These are phyloP conservation scores for Podospora didyma DNA, from an alignment of 495 filamentous ascomycete genomes.

Conservation along the genomic window DNA sequence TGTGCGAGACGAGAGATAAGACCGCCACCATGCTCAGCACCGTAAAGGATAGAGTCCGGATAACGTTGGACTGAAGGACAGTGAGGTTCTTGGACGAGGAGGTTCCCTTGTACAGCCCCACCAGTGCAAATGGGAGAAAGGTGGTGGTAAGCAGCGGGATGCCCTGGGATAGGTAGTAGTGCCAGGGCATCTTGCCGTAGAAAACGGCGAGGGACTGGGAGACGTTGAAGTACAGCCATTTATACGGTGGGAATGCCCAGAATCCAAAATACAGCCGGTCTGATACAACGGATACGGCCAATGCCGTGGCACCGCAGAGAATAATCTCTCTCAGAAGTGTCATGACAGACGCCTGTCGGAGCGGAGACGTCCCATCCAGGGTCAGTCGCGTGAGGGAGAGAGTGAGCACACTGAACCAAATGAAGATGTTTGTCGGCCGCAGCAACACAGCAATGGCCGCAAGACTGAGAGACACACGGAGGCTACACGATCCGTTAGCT, in stretches of 20 bases:
- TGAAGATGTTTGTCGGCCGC: slow-evolving; percentile 82
- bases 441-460: slow-evolving; percentile 83
- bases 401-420: slow-evolving; percentile 64
- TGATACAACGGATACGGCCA: slow-evolving; percentile 59
- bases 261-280: slow-evolving; percentile 80
- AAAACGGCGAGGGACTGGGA: slow-evolving; percentile 80
- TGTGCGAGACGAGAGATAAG: slow-evolving; percentile 84
- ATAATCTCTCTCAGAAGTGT: slow-evolving; percentile 57
- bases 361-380: slow-evolving; percentile 32
- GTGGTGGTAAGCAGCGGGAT: slow-evolving; percentile 84
- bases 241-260: slow-evolving; percentile 87
- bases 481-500: slow-evolving; percentile 28
- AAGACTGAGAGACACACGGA: slow-evolving; percentile 66
- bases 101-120: slow-evolving; percentile 56
- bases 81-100: slow-evolving; percentile 28
- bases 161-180: slow-evolving; percentile 91
- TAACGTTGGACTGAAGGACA: slow-evolving; percentile 35
- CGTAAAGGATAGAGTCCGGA: slow-evolving; percentile 58
- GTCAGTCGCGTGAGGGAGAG: slow-evolving; percentile 39
- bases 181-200: slow-evolving; percentile 87
- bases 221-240: slow-evolving; percentile 91
- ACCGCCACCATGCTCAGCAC: slow-evolving; percentile 54
- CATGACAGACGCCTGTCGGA: slow-evolving; percentile 42
- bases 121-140: slow-evolving; percentile 67
- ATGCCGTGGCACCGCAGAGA: slow-evolving; percentile 62